Percentiles rank a stretch among this genome's conserved stretches.
Evolutionary conservation across 352 stramenopile genomes (phyloP).

Genomic region (Globisporangium rhizosaccharum): DNA sequence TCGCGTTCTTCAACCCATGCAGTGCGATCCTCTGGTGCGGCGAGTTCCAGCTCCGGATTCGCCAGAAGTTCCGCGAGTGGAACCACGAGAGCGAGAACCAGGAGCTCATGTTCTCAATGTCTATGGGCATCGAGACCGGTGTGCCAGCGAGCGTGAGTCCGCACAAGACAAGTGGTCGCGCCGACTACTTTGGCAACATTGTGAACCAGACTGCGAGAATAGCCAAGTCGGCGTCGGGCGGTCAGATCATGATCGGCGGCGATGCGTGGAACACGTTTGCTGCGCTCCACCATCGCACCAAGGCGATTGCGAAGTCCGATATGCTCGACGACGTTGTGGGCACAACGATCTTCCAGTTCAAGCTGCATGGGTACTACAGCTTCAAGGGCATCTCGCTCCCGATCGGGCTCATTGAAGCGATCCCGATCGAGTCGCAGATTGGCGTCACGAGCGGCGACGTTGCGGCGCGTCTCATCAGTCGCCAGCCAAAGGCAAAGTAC

Average conservation of each 20-base stretch:
- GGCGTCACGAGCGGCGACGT: slow-evolving; percentile 38
- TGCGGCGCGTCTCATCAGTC: slow-evolving; percentile 25
- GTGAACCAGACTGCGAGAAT: slow-evolving; percentile 87
- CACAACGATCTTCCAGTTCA: slow-evolving; percentile 78
- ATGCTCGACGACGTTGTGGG: slow-evolving; percentile 37
- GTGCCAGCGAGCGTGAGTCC: slow-evolving; percentile 80
- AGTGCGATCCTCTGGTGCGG: slow-evolving; percentile 80
- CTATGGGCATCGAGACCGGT: slow-evolving; percentile 82
- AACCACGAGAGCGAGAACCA: slow-evolving; percentile 69
- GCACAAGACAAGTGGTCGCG: slow-evolving; percentile 83
- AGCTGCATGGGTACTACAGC: slow-evolving; percentile 72
- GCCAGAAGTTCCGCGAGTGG: slow-evolving; percentile 74
- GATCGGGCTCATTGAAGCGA: slow-evolving; percentile 75
- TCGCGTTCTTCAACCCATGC: slow-evolving; percentile 82
- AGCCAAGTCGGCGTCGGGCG: slow-evolving; percentile 74
- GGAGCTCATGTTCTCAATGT: slow-evolving; percentile 84
- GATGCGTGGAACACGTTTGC: slow-evolving; percentile 74
- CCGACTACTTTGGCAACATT: slow-evolving; percentile 88
- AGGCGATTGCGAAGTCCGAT: slow-evolving; percentile 32
- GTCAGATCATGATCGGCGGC: slow-evolving; percentile 76
- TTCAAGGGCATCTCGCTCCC: slow-evolving; percentile 86
- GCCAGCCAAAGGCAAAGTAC: slow-evolving; percentile 53
- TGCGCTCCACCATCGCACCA: slow-evolving; percentile 24
- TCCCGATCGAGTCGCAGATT: slow-evolving; percentile 59
- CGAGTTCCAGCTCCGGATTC: slow-evolving; percentile 80